Conservation (phyloP, 2,329 filamentous ascomycete genomes). For the Acephala macrosclerotiorum region DNA sequence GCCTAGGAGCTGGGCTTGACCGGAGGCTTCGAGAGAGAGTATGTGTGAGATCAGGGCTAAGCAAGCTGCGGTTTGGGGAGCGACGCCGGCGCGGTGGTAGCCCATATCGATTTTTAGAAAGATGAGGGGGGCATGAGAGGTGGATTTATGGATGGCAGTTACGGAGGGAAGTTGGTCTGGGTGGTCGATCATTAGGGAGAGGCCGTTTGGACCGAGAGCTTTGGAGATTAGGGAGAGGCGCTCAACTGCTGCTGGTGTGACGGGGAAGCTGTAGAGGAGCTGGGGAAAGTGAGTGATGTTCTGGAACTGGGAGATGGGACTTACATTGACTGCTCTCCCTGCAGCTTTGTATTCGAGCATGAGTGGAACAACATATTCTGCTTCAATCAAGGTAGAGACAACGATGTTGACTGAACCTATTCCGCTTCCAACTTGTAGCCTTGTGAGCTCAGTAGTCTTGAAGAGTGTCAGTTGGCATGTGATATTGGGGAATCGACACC, state of each 20-base stretch:
- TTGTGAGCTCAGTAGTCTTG: slow-evolving; percentile 73
- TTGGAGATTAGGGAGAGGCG: slow-evolving; percentile 65
- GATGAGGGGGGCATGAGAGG: slow-evolving; percentile 58
- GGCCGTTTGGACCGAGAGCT: slow-evolving; percentile 59
- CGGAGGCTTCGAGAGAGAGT: slow-evolving; percentile 51
- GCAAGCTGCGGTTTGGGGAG: slow-evolving; percentile 56
- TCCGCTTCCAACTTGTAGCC: slow-evolving; percentile 70
- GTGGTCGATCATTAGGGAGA: slow-evolving; percentile 77
- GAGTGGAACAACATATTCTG: slow-evolving; percentile 69
- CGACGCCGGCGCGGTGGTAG: slow-evolving; percentile 73
- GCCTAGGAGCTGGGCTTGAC: slow-evolving; percentile 59
- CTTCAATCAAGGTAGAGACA: slow-evolving; percentile 78
- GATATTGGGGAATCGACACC: too few relatives aligned
- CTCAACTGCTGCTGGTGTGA: slow-evolving; percentile 65
- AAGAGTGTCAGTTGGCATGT: slow-evolving; percentile 23
- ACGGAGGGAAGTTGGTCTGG: slow-evolving; percentile 62
- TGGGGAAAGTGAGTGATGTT: slow-evolving; percentile 20
- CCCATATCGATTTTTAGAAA: slow-evolving; percentile 82
- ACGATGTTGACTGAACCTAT: slow-evolving; percentile 62
- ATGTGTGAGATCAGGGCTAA: slow-evolving; percentile 54
- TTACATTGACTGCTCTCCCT: slow-evolving; percentile 65
- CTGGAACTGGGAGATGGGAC: slow-evolving; percentile 31
- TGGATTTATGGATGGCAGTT: slow-evolving; percentile 50
- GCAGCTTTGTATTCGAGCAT: slow-evolving; percentile 62
- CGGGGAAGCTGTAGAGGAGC: slow-evolving; percentile 69